A percentile compares a stretch with the other conserved stretches of the same genome.
phyloP scores from a whole-genome alignment of 2,329 filamentous ascomycete species.

The Bretziella fagacearum region DNA sequence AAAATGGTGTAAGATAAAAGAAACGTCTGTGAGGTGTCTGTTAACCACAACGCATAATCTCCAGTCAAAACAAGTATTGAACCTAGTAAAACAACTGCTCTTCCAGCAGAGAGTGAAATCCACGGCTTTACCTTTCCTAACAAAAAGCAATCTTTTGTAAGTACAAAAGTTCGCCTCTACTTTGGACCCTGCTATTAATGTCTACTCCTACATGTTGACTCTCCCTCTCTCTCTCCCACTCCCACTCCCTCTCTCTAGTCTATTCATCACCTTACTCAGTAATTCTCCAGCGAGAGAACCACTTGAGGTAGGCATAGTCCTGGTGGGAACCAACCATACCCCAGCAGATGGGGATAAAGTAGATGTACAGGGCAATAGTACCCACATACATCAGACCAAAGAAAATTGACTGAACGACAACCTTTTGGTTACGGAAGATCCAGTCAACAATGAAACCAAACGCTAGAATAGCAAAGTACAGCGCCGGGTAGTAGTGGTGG shows the following conservation, averaged over 20 bases:
- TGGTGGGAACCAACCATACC: constrained; percentile 77
- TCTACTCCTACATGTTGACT: constrained; percentile 1
- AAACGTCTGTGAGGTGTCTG: too few relatives aligned
- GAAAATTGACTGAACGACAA: constrained; percentile 45
- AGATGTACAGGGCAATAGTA: constrained; percentile 67
- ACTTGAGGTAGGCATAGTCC: constrained; percentile 84
- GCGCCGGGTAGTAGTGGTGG: constrained; percentile 95
- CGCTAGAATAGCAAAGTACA: constrained; percentile 89
- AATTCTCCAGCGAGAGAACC: constrained; percentile 78
- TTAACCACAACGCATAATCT: too few relatives aligned
- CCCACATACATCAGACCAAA: constrained; percentile 58
- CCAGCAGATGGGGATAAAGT: constrained; percentile 89
- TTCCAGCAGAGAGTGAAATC: background rate
- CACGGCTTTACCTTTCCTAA: too few relatives aligned
- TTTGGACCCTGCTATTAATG: background rate
- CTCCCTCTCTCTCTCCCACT: too few relatives aligned
- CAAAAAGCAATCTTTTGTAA: too few relatives aligned
- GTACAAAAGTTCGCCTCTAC: too few relatives aligned
- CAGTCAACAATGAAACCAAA: constrained; percentile 83
- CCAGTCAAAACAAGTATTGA: too few relatives aligned
- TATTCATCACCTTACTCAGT: constrained; percentile 34
- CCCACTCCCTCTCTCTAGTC: constrained; percentile 17
- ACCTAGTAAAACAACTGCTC: too few relatives aligned
- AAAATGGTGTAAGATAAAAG: too few relatives aligned
- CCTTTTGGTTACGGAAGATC: constrained; percentile 50